Base-by-base conservation (phyloP, 1,284 basidiomycete genomes). In the Leccinum solheimii region DNA sequence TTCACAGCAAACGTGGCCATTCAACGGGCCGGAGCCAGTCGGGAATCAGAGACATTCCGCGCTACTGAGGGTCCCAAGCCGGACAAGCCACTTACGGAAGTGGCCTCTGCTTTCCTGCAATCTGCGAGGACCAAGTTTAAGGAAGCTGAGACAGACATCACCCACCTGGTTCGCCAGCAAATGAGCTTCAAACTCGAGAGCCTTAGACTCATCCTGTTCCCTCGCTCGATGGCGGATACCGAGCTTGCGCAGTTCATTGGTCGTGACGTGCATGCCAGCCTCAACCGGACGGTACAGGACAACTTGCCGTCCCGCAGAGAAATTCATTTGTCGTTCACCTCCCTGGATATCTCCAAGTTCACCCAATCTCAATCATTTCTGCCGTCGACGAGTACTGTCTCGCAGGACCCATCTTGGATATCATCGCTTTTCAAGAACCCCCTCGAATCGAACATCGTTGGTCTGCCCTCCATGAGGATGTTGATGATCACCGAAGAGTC, bases 71-170 rank as follows among this genome's bases (percentile, higher is more conserved):
- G 81, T 7, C 85, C 89, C 5, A 87, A 84, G 68, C 88, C 90
- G 5, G 87, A 88, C 65, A 90, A 91, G 70, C 83, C 91, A 5
- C 80, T 94, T 3, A 92, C 92, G 1, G 86, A 90, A 9, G 90
- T 95, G 38, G 91, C 93, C 0, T 86, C 91, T 59, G 91, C 91
- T 14, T 91, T 95, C 83, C 76, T 95, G 38, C 81, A 86, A 58
- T 89, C 90, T 0, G 90, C 92, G 27, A 80, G 86, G 57, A 84
- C 79, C 56, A 83, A 84, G 50, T 82, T 90, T 71, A 85, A 84
- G 66, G 88, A 90, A 74, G 79, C 81, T 16, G 89, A 87, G 56
- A 75, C 78, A 10, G 81, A 77, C 1, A 75, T 90, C 10, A 81
- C 83, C 5, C 87, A 88, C 67, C 76, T 83, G 27, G 84, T 93